Evolutionary conservation across 2,329 filamentous ascomycete species (phyloP), one percentile per base, ranked within the genome.

Genomic region (Aspergillus tubingensis): DNA sequence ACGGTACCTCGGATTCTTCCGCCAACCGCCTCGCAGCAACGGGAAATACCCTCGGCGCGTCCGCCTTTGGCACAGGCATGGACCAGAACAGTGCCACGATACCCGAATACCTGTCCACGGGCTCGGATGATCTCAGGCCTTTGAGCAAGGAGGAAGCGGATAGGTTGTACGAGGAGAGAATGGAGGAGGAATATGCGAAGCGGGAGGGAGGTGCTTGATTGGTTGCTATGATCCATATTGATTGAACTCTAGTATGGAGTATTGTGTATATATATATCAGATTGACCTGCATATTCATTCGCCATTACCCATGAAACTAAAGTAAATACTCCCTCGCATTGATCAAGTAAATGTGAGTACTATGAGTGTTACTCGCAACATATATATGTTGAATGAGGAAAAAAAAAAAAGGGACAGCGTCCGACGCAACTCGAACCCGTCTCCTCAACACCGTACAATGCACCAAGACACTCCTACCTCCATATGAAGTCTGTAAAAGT

Each of bases 121-220:
- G 47, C 60, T 11, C 61, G 13, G 65, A 66, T 8, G 61, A 65
- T 19, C 66, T 69, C 21, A 65, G 62, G 21, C 59, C 66, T n/a
- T 57, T 76, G 70, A 80, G 72, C 57, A 74, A 74, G 63, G 77
- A 76, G 51, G 77, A 80, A 59, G 77, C 75, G 2, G 78, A 80
- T 61, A 71, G 73, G 11, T 61, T 78, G 43, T 81, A 80, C 61
- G 74, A 79, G 62, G 78, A 81, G 66, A 73, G 77, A 13, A 81
- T 81, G 68, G 79, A 79, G 69, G 79, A 79, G 50, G 80, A 82
- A 66, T 79, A 80, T 68, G 76, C 77, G 59, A 78, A 79, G 74
- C 66, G 78, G 53, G 79, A 80, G 65, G 74, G 75, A 1, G 75
- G 76, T 70, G 76, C 80, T 67, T 77, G 67, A 69, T 32, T 4